Percentiles rank a stretch among this genome's conserved stretches.
These are phyloP conservation scores for Carpinus fangiana DNA, from an alignment of 306 rosid genomes.

Conservation along the genomic window DNA sequence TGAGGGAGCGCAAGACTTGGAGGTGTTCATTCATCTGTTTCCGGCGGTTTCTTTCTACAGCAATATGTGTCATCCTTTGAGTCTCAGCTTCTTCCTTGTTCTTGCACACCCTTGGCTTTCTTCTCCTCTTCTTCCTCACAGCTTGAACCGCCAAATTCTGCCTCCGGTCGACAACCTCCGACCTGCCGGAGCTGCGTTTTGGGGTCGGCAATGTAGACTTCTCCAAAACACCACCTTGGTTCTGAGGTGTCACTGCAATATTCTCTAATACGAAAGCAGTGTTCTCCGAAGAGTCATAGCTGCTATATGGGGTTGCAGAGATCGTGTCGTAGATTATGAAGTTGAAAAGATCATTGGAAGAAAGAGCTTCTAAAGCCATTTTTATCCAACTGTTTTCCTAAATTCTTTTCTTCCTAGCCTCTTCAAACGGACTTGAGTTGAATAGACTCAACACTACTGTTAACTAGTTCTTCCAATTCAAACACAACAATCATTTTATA, in stretches of 20 bases:
- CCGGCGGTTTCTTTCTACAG: constrained; percentile 86
- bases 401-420: neutral
- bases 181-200: constrained; percentile 30
- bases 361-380: constrained; percentile 70
- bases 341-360: constrained; percentile 65
- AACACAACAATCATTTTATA: constrained; percentile 33
- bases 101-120: constrained; percentile 74
- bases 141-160: constrained; percentile 35
- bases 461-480: neutral
- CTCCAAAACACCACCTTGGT: constrained; percentile 16
- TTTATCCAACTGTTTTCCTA: constrained; percentile 1
- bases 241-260: constrained; percentile 17
- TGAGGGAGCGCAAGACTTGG: constrained; percentile 77
- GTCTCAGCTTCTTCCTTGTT: constrained; percentile 91
- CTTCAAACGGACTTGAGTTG: too few relatives aligned
- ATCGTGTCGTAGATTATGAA: constrained; percentile 79
- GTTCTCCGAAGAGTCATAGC: constrained; percentile 34
- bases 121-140: constrained; percentile 66
- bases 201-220: neutral
- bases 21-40: constrained; percentile 95
- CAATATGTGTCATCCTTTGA: constrained; percentile 93
- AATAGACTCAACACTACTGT: neutral
- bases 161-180: constrained; percentile 16
- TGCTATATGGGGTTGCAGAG: constrained; percentile 60
- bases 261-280: constrained; percentile 31